Evolutionary conservation across 2,329 filamentous ascomycete genomes (phyloP), one percentile per base, ranked within the genome.

Genomic region (Fusarium acutatum): DNA sequence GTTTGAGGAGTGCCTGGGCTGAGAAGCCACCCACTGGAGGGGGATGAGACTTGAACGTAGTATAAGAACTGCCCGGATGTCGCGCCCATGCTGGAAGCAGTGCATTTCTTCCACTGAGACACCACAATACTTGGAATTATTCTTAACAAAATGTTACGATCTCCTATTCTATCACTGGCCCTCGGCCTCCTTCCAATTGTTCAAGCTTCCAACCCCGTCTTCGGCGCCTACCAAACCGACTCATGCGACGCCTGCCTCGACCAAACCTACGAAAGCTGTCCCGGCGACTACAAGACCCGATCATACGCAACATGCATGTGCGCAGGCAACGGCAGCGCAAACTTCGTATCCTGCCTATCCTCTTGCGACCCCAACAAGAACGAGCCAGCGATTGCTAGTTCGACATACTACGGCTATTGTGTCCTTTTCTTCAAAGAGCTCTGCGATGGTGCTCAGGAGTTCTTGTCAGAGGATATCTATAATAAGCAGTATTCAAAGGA

Each of bases 291-390:
- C 26, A 44, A n/a, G 10, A 62, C 60, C 14, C 50, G 50, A 13
- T 10, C 50, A 1, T 62, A 62, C 41, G 60, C 60, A 15, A 62
- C 60, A 26, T 62, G 60, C 12, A 62, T 62, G 40, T 58, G 50
- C 22, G 60, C 50, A 12, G 60, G 50, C 14, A 40, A 62, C 3
- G 60, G 60, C 7, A 46, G 60, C 7, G 32, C 50, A 10, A 57
- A 37, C 5, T 57, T 62, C 0, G 32, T 62, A 0, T 37, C 37
- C 2, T 62, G 60, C 6, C 15, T 62, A 0, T 26, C 50, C 5
- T 38, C n/a, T 3, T 62, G 60, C 17, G 50, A 46, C 8, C 12
- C 34, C 4, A 30, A 24, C 5, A 30, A 32, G 37, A 58, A 62
- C 6, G 60, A 62, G 15, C 50, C 50, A 12, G 26, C 60, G 7